Conservation (phyloP, 2,329 filamentous ascomycete genomes). For the Alternaria burnsii region DNA sequence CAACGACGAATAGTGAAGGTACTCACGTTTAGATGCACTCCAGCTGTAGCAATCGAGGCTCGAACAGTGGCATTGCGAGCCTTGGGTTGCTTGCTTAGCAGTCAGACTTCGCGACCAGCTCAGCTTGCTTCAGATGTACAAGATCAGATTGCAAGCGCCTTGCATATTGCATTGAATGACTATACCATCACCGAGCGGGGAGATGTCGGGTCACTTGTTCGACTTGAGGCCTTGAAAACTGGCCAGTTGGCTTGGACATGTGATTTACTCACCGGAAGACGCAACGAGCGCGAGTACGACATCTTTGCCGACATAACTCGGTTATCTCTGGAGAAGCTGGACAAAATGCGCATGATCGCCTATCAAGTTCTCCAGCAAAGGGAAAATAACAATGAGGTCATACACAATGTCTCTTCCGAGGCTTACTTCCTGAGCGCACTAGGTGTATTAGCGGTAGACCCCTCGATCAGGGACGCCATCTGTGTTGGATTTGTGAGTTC, state of each 20-base stretch:
- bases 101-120: background rate
- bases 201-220: constrained; percentile 87
- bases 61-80: constrained; percentile 54
- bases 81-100: constrained; percentile 47
- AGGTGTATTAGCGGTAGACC: constrained; percentile 11
- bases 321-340: constrained; percentile 86
- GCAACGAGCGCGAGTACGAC: constrained; percentile 21
- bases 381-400: constrained; percentile 7
- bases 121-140: constrained; percentile 23
- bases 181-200: constrained; percentile 91
- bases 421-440: constrained; percentile 67
- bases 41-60: constrained; percentile 54
- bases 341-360: constrained; percentile 72
- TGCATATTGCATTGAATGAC: constrained; percentile 72
- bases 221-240: constrained; percentile 78
- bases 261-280: constrained; percentile 24
- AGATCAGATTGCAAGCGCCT: constrained; percentile 38
- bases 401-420: constrained; percentile 63
- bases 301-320: constrained; percentile 63
- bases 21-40: constrained; percentile 49
- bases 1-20: constrained; percentile 43
- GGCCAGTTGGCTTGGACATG: constrained; percentile 59
- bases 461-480: constrained; percentile 53
- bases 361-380: constrained; percentile 28
- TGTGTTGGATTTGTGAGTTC: constrained; percentile 75